These are phyloP conservation scores for Pleurotus tuber-regium DNA, from an alignment of 768 basidiomycete species.

Conservation along the genomic window DNA sequence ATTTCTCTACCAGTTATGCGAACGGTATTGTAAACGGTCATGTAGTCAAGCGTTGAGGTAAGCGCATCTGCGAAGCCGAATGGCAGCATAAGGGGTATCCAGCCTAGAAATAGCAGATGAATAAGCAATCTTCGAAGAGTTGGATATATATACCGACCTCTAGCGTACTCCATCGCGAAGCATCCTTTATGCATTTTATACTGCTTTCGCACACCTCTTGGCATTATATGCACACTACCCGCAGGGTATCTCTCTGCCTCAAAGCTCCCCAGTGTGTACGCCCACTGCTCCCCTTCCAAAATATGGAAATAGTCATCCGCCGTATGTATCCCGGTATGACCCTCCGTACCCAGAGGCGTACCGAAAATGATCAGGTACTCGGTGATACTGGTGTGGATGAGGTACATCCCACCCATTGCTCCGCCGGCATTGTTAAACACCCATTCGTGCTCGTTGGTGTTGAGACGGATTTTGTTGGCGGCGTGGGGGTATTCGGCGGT, in stretches of 20 bases:
- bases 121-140: neutral
- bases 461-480: constrained; percentile 48
- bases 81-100: constrained; percentile 96
- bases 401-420: constrained; percentile 97
- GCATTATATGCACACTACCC: constrained; percentile 83
- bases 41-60: constrained; percentile 86
- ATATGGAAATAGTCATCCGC: constrained; percentile 99
- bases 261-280: constrained; percentile 75
- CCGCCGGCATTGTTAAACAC: constrained; percentile 97
- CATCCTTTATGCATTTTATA: constrained; percentile 98
- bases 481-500: constrained; percentile 62
- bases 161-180: constrained; percentile 93
- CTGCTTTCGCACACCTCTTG: constrained; percentile 85
- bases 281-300: constrained; percentile 92
- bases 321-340: constrained; percentile 90
- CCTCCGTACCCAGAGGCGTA: constrained; percentile 95
- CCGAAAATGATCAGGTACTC: constrained; percentile 98
- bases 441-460: constrained; percentile 75
- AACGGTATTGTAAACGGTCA: constrained; percentile 76
- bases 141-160: constrained; percentile 51
- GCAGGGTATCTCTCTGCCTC: constrained; percentile 84
- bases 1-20: constrained; percentile 84
- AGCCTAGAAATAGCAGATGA: constrained; percentile 53
- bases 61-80: constrained; percentile 88
- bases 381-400: constrained; percentile 95